Conservation (phyloP, 306 rosid genomes). For the Gastrolobium villosum region DNA sequence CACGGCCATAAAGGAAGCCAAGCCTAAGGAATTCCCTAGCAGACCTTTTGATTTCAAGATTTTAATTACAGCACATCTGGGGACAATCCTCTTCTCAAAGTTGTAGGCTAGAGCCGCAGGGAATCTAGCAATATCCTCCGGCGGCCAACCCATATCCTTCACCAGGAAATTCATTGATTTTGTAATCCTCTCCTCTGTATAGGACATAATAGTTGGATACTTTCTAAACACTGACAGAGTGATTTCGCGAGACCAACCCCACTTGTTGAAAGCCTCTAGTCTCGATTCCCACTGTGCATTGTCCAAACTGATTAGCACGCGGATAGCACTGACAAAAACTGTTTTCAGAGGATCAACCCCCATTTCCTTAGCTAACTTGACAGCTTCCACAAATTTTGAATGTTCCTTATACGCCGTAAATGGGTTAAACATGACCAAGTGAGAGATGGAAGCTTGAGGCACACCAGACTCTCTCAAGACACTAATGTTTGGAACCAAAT, state of each 20-base stretch:
- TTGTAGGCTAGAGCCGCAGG: background rate
- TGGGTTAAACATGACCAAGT: background rate
- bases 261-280: conserved; percentile 35
- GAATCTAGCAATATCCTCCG: conserved; percentile 4
- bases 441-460: conserved; percentile 6
- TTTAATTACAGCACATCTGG: conserved; percentile 27
- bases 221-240: conserved; percentile 43
- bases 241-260: conserved; percentile 48
- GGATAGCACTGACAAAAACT: conserved; percentile 36
- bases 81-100: conserved; percentile 51
- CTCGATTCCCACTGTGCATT: conserved; percentile 30
- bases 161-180: conserved; percentile 36
- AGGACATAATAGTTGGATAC: conserved; percentile 38
- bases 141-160: conserved; percentile 29
- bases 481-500: conserved; percentile 37
- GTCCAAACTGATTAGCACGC: background rate
- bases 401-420: background rate
- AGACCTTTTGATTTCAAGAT: conserved; percentile 32
- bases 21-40: background rate
- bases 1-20: background rate
- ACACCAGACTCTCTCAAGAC: conserved; percentile 50
- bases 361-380: conserved; percentile 36
- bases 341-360: conserved; percentile 35
- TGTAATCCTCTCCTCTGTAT: conserved; percentile 20
- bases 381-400: conserved; percentile 1